Evolutionary conservation across 768 basidiomycete species (phyloP).

Genomic region (Calocybe indica): DNA sequence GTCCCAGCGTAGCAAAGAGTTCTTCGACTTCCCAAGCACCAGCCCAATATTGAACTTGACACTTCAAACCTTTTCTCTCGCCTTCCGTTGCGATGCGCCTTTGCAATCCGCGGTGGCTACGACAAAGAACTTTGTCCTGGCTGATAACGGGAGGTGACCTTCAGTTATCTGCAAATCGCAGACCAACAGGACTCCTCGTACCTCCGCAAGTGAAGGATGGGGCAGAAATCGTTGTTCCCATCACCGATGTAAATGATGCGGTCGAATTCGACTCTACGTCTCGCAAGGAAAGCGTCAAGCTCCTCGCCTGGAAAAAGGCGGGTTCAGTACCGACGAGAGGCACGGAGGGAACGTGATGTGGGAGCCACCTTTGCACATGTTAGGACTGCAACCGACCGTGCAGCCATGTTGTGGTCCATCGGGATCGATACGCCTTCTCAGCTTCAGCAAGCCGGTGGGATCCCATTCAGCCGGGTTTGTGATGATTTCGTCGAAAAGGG

Average conservation of each 20-base stretch:
- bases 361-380: slow-evolving; percentile 94
- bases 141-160: slow-evolving; percentile 30
- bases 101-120: slow-evolving; percentile 73
- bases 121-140: slow-evolving; percentile 79
- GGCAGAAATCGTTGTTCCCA: slow-evolving; percentile 94
- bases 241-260: slow-evolving; percentile 90
- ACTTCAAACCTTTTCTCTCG: slow-evolving; percentile 53
- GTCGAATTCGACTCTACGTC: slow-evolving; percentile 58
- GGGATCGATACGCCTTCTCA: slow-evolving; percentile 74
- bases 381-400: slow-evolving; percentile 82
- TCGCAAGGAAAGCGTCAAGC: slow-evolving; percentile 71
- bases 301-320: slow-evolving; percentile 65
- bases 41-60: slow-evolving; percentile 77
- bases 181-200: slow-evolving; percentile 10
- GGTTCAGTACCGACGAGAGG: neutral
- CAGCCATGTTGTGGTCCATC: slow-evolving; percentile 77
- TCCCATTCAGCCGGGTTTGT: slow-evolving; percentile 92
- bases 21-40: slow-evolving; percentile 98
- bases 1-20: slow-evolving; percentile 42
- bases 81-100: slow-evolving; percentile 75
- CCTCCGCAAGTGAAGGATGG: slow-evolving; percentile 78
- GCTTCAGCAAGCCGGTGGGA: slow-evolving; percentile 58
- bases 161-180: neutral
- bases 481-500: slow-evolving; percentile 77
- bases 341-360: neutral